phyloP scores from a whole-genome alignment of 176 grass and related monocot species.

The Carex parvula region DNA sequence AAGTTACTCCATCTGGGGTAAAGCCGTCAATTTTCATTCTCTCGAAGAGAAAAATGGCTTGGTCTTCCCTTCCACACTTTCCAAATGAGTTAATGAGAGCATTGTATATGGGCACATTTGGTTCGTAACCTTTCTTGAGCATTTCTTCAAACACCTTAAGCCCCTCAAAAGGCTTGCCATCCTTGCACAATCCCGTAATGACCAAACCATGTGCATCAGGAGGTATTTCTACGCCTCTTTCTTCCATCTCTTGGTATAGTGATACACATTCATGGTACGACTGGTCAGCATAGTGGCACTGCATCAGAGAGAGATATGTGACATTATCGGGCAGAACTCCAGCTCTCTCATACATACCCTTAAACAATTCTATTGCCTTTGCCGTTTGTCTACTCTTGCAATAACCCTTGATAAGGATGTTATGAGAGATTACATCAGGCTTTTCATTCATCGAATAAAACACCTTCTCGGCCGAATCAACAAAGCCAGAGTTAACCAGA shows the following conservation, averaged over 20 bases:
- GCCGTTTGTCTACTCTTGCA: constrained; percentile 41
- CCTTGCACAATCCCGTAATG: constrained; percentile 57
- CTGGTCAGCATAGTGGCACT: constrained; percentile 54
- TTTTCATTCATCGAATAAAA: constrained; percentile 65
- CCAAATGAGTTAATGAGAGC: constrained; percentile 52
- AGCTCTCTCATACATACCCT: constrained; percentile 32
- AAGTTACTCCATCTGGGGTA: constrained; percentile 50
- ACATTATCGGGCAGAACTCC: constrained; percentile 61
- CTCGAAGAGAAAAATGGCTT: constrained; percentile 57
- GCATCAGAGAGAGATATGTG: constrained; percentile 74
- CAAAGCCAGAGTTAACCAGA: constrained; percentile 56
- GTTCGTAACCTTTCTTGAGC: constrained; percentile 44
- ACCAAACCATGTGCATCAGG: constrained; percentile 70
- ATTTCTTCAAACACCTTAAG: constrained; percentile 65
- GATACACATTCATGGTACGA: constrained; percentile 42
- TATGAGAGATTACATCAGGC: constrained; percentile 61
- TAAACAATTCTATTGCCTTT: constrained; percentile 43
- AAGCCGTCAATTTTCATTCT: constrained; percentile 68
- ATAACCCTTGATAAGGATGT: constrained; percentile 88
- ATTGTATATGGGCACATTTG: constrained; percentile 66
- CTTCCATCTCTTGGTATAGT: constrained; percentile 75
- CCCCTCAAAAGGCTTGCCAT: constrained; percentile 65
- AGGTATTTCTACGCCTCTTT: constrained; percentile 65
- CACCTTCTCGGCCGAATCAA: constrained; percentile 73
- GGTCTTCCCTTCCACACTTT: constrained; percentile 52